phyloP scores from a whole-genome alignment of 805 yeast species.

The Candida namnaoensis region DNA sequence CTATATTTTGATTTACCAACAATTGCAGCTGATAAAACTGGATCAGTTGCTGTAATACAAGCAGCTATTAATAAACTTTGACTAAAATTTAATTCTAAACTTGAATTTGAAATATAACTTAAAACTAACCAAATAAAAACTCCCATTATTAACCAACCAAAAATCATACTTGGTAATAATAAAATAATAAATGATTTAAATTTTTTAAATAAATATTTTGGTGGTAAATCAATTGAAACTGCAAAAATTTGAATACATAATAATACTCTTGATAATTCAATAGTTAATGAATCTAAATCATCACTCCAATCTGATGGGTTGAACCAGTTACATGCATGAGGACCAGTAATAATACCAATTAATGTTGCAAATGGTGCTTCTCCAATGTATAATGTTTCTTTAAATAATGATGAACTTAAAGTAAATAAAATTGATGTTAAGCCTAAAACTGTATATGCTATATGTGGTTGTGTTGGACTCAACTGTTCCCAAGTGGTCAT shows the following conservation, averaged over 20 bases:
- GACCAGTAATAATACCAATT: conserved; percentile 53
- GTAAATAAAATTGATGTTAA: conserved; percentile 52
- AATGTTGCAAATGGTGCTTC: conserved; percentile 61
- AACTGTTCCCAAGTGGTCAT: too few species aligned
- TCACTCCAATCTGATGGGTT: conserved; percentile 51
- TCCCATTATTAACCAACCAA: conserved; percentile 61
- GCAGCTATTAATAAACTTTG: conserved; percentile 56
- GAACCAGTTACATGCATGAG: conserved; percentile 51
- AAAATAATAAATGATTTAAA: conserved; percentile 51
- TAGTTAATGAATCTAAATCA: conserved; percentile 37
- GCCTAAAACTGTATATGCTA: conserved; percentile 52
- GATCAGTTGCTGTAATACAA: conserved; percentile 74
- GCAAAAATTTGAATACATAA: conserved; percentile 66
- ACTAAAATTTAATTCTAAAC: conserved; percentile 24
- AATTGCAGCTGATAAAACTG: conserved; percentile 65
- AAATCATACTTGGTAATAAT: conserved; percentile 60
- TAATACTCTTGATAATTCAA: conserved; percentile 54
- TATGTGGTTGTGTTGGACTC: conserved; percentile 15
- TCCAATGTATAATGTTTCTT: conserved; percentile 51
- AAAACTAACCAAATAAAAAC: conserved; percentile 53
- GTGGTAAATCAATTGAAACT: conserved; percentile 66
- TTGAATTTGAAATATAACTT: conserved; percentile 32
- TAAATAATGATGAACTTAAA: conserved; percentile 47
- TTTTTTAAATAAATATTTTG: conserved; percentile 51
- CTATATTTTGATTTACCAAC: conserved; percentile 71